These are phyloP conservation scores for Dactylellina cionopaga DNA, from an alignment of 2,329 filamentous ascomycete species.

Conservation along the genomic window DNA sequence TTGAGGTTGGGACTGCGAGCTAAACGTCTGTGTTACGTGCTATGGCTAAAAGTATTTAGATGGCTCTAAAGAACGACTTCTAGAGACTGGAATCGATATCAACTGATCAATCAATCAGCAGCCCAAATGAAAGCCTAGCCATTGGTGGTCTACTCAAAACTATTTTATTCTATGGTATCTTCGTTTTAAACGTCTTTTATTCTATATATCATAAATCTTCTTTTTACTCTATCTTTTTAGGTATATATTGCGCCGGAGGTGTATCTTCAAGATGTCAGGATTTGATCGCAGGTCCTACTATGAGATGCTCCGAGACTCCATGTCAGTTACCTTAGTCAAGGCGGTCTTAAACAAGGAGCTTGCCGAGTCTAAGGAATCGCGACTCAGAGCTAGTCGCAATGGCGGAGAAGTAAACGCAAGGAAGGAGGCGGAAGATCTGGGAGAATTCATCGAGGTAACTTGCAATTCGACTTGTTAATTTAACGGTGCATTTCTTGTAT, in stretches of 20 bases:
- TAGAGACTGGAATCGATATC: conserved; percentile 2
- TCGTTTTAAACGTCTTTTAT: too few relatives aligned
- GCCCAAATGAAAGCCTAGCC: conserved; percentile 28
- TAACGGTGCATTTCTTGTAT: too few relatives aligned
- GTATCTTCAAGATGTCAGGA: conserved; percentile 43
- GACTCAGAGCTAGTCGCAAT: conserved; percentile 35
- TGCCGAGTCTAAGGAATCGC: conserved; percentile 47
- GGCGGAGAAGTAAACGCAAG: conserved; percentile 47
- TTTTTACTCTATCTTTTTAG: neutral
- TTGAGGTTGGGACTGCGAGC: conserved; percentile 6
- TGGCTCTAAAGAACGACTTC: conserved; percentile 12
- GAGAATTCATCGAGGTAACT: conserved; percentile 45
- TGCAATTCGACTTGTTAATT: too few relatives aligned
- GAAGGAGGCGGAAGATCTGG: conserved; percentile 44
- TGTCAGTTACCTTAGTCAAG: conserved; percentile 48
- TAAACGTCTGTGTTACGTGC: conserved; percentile 36
- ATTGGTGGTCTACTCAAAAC: conserved; percentile 6
- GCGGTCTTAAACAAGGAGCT: conserved; percentile 49
- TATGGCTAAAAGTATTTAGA: conserved; percentile 41
- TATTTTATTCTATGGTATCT: neutral
- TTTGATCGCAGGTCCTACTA: conserved; percentile 51
- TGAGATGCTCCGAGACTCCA: conserved; percentile 46
- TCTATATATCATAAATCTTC: conserved; percentile 4
- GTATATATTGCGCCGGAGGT: conserved; percentile 44
- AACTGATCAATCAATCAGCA: conserved; percentile 12